These are phyloP conservation scores for Crithidia acanthocephali DNA, from an alignment of 208 protist genomes.

Conservation along the genomic window DNA sequence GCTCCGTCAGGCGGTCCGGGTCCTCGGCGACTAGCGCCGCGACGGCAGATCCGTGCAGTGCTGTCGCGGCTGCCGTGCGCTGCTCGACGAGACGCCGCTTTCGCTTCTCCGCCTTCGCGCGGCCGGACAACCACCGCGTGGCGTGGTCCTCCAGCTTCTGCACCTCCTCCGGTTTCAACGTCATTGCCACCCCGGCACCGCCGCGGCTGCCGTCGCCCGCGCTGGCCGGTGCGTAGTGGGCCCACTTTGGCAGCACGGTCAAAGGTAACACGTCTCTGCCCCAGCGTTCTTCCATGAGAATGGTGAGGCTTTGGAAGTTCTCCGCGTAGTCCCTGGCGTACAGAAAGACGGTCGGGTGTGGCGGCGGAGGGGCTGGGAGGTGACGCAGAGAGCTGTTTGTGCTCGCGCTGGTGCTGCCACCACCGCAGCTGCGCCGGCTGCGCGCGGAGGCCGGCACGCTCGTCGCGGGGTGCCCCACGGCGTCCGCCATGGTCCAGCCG, in stretches of 20 bases:
- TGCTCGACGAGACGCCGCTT: conserved; percentile 21
- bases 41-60: not conserved
- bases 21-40: conserved; percentile 17
- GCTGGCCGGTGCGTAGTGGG: conserved; percentile 6
- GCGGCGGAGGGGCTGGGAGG: not conserved
- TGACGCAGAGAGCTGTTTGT: not conserved
- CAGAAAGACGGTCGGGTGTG: conserved; percentile 34
- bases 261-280: conserved; percentile 23
- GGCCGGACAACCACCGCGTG: conserved; percentile 19
- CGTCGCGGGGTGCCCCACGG: not conserved
- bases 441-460: not conserved
- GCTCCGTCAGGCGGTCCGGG: conserved; percentile 12
- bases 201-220: not conserved
- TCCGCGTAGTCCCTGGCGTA: conserved; percentile 36
- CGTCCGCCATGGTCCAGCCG: conserved; percentile 17
- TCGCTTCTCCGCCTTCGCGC: conserved; percentile 20
- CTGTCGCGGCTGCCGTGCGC: not conserved
- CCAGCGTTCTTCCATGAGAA: conserved; percentile 30
- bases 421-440: not conserved
- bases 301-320: conserved; percentile 10
- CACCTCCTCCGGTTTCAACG: conserved; percentile 4
- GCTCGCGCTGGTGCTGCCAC: not conserved
- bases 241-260: conserved; percentile 28
- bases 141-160: conserved; percentile 20
- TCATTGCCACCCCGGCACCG: too few species aligned